A percentile compares a stretch with the other conserved stretches of the same genome.
These are phyloP conservation scores for Stagonosporopsis cucurbitacearum DNA, from an alignment of 2,329 filamentous ascomycete species.

Conservation along the genomic window DNA sequence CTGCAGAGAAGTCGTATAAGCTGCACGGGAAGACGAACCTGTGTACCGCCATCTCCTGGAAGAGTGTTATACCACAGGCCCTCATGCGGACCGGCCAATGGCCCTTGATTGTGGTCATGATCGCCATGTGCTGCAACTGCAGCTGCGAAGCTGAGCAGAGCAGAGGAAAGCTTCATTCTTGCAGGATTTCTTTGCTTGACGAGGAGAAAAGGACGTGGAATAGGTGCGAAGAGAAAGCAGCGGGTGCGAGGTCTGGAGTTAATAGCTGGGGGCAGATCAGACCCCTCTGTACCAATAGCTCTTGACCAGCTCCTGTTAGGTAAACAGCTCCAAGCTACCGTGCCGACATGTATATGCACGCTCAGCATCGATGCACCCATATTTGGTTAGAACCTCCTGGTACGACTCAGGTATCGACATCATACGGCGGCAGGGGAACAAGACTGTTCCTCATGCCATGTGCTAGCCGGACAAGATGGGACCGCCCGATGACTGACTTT, in stretches of 20 bases:
- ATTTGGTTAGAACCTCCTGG: constrained; percentile 29
- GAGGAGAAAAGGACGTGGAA: neutral
- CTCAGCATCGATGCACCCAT: constrained; percentile 22
- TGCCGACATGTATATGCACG: constrained; percentile 31
- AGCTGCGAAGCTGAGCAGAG: constrained; percentile 52
- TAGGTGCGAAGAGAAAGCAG: constrained; percentile 1
- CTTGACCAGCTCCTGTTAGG: constrained; percentile 43
- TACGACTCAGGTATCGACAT: constrained; percentile 18
- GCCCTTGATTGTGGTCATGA: constrained; percentile 63
- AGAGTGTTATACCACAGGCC: constrained; percentile 82
- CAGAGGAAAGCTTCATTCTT: constrained; percentile 38
- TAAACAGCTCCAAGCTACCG: constrained; percentile 44
- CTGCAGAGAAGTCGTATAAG: neutral
- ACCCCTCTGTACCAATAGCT: constrained; percentile 31
- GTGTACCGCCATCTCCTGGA: constrained; percentile 82
- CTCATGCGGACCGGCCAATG: constrained; percentile 70
- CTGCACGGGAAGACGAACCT: constrained; percentile 59
- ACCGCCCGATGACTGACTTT: neutral
- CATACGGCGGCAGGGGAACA: constrained; percentile 2
- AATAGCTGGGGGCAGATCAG: constrained; percentile 26
- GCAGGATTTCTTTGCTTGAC: neutral
- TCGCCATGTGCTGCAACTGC: constrained; percentile 65
- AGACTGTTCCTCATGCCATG: neutral
- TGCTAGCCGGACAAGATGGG: neutral
- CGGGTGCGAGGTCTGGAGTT: constrained; percentile 23